These are phyloP conservation scores for Naganishia antarctica DNA, from an alignment of 768 basidiomycete genomes.

Conservation along the genomic window DNA sequence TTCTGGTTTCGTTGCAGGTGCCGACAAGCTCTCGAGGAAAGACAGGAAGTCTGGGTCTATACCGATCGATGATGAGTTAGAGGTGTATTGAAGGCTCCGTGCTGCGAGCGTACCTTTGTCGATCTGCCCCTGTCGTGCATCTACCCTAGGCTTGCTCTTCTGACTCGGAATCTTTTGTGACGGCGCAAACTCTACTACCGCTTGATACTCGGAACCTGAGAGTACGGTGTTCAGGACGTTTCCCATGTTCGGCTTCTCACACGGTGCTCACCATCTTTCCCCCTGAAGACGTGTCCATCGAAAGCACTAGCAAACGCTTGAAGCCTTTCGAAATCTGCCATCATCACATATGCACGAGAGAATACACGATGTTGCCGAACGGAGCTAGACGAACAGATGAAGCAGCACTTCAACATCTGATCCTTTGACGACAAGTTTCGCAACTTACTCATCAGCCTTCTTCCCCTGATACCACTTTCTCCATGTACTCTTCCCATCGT, in stretches of 20 bases:
- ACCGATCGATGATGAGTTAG: not conserved
- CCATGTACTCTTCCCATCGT: conserved; percentile 35
- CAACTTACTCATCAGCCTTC: conserved; percentile 52
- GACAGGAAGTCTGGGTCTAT: conserved; percentile 50
- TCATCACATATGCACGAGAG: conserved; percentile 87
- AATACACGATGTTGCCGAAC: conserved; percentile 70
- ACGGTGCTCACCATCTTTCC: conserved; percentile 74
- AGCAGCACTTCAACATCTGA: not conserved
- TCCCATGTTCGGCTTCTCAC: not conserved
- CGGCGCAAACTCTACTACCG: conserved; percentile 89
- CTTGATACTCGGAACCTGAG: conserved; percentile 77
- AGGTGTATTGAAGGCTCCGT: too few species aligned
- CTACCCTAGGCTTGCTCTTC: conserved; percentile 58
- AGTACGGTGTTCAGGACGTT: too few species aligned
- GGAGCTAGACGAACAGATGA: conserved; percentile 56
- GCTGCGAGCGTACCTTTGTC: conserved; percentile 81
- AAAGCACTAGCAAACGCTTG: conserved; percentile 73
- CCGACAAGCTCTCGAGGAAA: conserved; percentile 70
- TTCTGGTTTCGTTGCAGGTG: conserved; percentile 58
- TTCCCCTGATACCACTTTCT: conserved; percentile 41
- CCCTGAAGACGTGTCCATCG: conserved; percentile 84
- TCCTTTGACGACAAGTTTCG: conserved; percentile 57
- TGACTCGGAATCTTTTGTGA: conserved; percentile 79
- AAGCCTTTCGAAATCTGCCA: conserved; percentile 69
- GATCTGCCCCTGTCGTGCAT: conserved; percentile 78